Base-by-base conservation (phyloP, 768 basidiomycete species). In the Mycena olivaceomarginata region DNA sequence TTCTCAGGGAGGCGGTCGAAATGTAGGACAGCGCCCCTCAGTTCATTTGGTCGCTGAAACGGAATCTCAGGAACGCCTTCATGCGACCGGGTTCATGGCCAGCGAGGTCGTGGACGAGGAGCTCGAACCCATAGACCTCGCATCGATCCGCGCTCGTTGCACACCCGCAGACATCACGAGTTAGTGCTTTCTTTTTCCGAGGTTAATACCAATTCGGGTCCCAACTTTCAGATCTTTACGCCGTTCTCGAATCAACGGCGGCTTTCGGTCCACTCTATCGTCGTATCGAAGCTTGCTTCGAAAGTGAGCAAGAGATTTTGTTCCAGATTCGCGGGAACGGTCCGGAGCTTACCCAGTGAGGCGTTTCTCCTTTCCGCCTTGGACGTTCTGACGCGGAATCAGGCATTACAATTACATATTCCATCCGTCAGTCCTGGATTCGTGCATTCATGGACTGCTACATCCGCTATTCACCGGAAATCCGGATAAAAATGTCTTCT, bases 391-490 rank as follows among this genome's bases (percentile, higher is more conserved):
- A 64, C 20, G n/a, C 2, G 12, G 25, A n/a, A 22, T 2, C 41
- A 72, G 74, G 45, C 66, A 70, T 46, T 48, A 57, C 39, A 78
- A 81, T 31, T 31, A 31, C 31, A 31, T 31, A 31, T 31, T 31
- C 31, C 31, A 31, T 31, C 31, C 45, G 3, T 80, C 84, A 0
- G 81, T 85, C n/a, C 67, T 89, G 10, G 88, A 88, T 69, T 82
- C 85, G 1, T 84, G 84, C 56, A 63, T 88, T 5, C 87, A 88
- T 41, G 79, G 84, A 48, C 69, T 82, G 11, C 81, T 85, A 2
- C 84, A 86, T 70, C 83, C 81, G 22, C 70, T 80, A 2, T 78
- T 87, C 70, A 84, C 83, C 10, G 83, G 83, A 9, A 82, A 84
- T 65, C 71, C 73, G 31, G 84, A 85, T 63, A 75, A 74, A 8